Evolutionary conservation across 108 stramenopile genomes (phyloP).

Genomic region (Bacterosira constricta): DNA sequence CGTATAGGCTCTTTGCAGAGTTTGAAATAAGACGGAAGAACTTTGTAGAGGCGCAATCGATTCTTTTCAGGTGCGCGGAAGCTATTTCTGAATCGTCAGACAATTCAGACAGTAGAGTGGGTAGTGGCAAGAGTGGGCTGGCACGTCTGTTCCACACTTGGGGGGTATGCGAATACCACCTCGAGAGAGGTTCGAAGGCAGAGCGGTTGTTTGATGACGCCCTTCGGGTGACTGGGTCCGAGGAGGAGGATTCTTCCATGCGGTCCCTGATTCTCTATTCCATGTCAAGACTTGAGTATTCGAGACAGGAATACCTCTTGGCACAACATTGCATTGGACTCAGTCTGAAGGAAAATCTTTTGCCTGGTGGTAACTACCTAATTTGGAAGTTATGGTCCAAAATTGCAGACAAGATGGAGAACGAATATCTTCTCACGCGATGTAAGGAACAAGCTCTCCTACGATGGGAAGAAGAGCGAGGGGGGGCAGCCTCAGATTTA

Average conservation of each 20-base stretch:
- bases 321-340: conserved; percentile 81
- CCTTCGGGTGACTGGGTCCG: conserved; percentile 53
- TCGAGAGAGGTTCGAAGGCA: conserved; percentile 54
- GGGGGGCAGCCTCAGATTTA: conserved; percentile 37
- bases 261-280: conserved; percentile 69
- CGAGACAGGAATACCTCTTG: conserved; percentile 54
- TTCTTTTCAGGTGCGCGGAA: conserved; percentile 64
- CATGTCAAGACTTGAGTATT: conserved; percentile 62
- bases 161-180: conserved; percentile 80
- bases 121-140: conserved; percentile 41
- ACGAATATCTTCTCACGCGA: conserved; percentile 50
- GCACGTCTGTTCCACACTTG: conserved; percentile 64
- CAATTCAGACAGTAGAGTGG: not conserved
- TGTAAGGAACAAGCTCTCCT: conserved; percentile 51
- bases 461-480: conserved; percentile 36
- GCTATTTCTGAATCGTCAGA: conserved; percentile 30
- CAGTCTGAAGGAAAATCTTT: conserved; percentile 65
- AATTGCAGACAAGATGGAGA: conserved; percentile 64
- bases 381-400: conserved; percentile 77
- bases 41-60: conserved; percentile 55
- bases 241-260: conserved; percentile 47
- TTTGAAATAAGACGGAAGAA: conserved; percentile 67
- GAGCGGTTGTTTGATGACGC: conserved; percentile 76
- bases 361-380: conserved; percentile 57
- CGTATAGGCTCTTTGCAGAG: conserved; percentile 64